These are phyloP conservation scores for Solanum megistacrolobum DNA, from an alignment of 257 asterid genomes.

Conservation along the genomic window DNA sequence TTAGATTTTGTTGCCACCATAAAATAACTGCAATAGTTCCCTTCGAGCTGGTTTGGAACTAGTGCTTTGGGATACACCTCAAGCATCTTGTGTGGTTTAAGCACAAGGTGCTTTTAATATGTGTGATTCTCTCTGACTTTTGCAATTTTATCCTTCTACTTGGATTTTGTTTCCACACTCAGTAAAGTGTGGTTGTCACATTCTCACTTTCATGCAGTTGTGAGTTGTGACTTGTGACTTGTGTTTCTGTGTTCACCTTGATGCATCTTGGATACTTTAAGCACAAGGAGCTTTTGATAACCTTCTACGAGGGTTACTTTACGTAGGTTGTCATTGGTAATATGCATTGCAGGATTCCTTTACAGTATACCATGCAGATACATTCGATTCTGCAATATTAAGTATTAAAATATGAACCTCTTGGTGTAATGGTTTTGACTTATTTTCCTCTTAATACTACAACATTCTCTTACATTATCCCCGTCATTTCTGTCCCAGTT, in stretches of 20 bases:
- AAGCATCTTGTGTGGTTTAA: background rate
- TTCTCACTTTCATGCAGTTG: background rate
- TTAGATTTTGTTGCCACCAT: background rate
- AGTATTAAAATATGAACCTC: background rate
- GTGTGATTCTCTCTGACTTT: background rate
- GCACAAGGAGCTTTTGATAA: background rate
- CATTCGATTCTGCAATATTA: background rate
- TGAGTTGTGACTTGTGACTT: background rate
- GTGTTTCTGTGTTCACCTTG: background rate
- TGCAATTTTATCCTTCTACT: background rate
- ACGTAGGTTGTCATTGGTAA: background rate
- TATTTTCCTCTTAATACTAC: background rate
- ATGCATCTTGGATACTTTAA: background rate
- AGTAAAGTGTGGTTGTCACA: background rate
- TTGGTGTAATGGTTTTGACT: background rate
- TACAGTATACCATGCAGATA: background rate
- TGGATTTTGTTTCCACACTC: background rate
- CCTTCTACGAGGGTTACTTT: background rate
- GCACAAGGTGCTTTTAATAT: background rate
- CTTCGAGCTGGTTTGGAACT: background rate
- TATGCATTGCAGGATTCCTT: background rate
- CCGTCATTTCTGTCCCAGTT: background rate
- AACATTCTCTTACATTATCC: background rate
- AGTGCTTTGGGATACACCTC: background rate
- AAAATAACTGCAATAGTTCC: background rate